Evolutionary conservation across 192 early-diverging fungal species (phyloP), one percentile per base, ranked within the genome.

Genomic region (Backusella morwellensis): DNA sequence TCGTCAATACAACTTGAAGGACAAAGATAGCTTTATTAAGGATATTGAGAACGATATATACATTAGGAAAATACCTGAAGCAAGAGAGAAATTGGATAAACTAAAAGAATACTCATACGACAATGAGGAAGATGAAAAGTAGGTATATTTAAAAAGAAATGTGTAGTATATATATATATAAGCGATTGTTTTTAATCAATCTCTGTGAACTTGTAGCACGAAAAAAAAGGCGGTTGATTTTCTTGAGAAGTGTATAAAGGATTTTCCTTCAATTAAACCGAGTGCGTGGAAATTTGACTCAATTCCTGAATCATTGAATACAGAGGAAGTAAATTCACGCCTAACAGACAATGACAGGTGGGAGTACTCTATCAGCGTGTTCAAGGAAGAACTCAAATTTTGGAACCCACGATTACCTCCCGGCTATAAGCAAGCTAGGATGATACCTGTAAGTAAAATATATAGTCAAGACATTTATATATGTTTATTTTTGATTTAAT

Each of bases 11-110:
- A 41, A 75, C 66, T 21, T 35, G 7, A 19, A n/a, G 21, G 29
- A 42, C 1, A 47, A 72, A 29, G 36, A 75, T 42, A 7, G 11
- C 21, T 6, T 75, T 3, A 73, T 74, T 75, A 54, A 15, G 9
- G 40, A 79, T 19, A 47, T 80, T 12, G 78, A 80, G 41, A 40
- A 47, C 0, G 68, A 75, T 80, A 59, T 70, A 8, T 80, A 72
- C 67, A 26, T 32, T 35, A 35, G 74, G 11, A 38, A 34, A 1
- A 35, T 75, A 7, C 5, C 15, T 9, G 38, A 52, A 2, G 74
- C 78, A 1, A 26, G 50, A 50, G 17, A 44, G 3, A 72, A 54
- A 17, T 26, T 80, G 6, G 41, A 75, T 1, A n/a, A 2, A 35
- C 19, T 66, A 26, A 56, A 6, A 23, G 9, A 8, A 40, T 35